phyloP scores from a whole-genome alignment of 768 basidiomycete genomes.

The Pisolithus sp. region DNA sequence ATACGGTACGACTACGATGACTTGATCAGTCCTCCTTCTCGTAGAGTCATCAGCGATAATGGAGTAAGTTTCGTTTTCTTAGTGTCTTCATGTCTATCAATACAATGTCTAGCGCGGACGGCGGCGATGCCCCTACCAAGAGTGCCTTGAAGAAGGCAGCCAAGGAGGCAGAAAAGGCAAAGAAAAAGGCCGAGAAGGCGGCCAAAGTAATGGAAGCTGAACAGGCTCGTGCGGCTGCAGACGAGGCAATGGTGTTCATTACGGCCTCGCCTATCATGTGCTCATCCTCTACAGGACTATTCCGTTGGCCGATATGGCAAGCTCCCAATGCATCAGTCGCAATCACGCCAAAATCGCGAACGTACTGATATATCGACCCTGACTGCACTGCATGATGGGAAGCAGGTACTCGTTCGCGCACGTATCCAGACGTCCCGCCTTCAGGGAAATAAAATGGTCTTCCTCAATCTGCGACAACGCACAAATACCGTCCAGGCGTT shows the following conservation, averaged over 20 bases:
- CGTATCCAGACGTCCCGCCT: conserved; percentile 88
- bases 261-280: conserved; percentile 28
- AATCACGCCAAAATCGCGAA: conserved; percentile 56
- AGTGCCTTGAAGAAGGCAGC: conserved; percentile 87
- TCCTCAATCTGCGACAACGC: conserved; percentile 86
- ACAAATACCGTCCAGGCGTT: conserved; percentile 84
- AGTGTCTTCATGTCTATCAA: neutral
- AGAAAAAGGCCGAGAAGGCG: conserved; percentile 81
- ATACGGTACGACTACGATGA: too few species aligned
- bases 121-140: conserved; percentile 61
- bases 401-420: conserved; percentile 79
- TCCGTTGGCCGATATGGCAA: conserved; percentile 78
- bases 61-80: conserved; percentile 1
- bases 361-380: conserved; percentile 64
- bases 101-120: conserved; percentile 14
- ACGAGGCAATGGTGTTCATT: conserved; percentile 30
- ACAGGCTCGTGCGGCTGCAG: conserved; percentile 59
- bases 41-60: conserved; percentile 1
- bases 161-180: conserved; percentile 86
- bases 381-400: conserved; percentile 53
- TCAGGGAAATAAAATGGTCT: conserved; percentile 94
- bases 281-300: conserved; percentile 50
- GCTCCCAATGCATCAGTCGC: conserved; percentile 88
- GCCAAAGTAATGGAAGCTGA: conserved; percentile 76
- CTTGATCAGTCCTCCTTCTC: too few species aligned